Evolutionary conservation across 2,329 filamentous ascomycete species (phyloP), one percentile per base, ranked within the genome.

Genomic region (Fusarium sp.): DNA sequence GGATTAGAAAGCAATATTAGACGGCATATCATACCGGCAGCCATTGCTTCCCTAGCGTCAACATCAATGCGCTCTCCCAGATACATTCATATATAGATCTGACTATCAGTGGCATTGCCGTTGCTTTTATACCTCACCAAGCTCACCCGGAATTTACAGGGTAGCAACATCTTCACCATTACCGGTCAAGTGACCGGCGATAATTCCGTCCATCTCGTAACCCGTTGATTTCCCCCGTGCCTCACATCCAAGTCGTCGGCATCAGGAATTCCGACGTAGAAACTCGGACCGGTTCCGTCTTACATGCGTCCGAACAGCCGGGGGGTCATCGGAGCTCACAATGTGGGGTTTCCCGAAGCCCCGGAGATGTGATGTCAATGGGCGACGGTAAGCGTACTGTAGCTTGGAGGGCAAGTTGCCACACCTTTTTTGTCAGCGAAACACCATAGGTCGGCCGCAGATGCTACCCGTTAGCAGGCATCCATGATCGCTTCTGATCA

Each of bases 301-400:
- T 70, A 67, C 64, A 66, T 62, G 62, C 63, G 46, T 62, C 71
- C 58, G 70, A 63, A 29, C 56, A 38, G 62, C 60, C 58, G 53
- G 73, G 72, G 67, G 24, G 14, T 46, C 40, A 44, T 27, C 55
- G 49, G 53, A 58, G 27, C 17, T 36, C 17, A 55, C 33, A 69
- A 60, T 55, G 66, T 65, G 75, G 69, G 67, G 66, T 64, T 51
- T 31, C 24, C 61, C 53, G 49, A 66, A 68, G 46, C 66, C 65
- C 68, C 61, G 64, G 69, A 66, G 40, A 20, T 31, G 66, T 77
- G 67, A 78, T 78, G 74, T 78, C 74, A 74, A 69, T 61, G 49
- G 20, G 62, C 53, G 61, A 74, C 27, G 33, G 55, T 72, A 69
- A 27, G 63, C 64, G 61, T 46, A 62, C 64, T n/a, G 61, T 46